Conservation (phyloP, 2,329 filamentous ascomycete genomes). For the Thelonectria blattea region DNA sequence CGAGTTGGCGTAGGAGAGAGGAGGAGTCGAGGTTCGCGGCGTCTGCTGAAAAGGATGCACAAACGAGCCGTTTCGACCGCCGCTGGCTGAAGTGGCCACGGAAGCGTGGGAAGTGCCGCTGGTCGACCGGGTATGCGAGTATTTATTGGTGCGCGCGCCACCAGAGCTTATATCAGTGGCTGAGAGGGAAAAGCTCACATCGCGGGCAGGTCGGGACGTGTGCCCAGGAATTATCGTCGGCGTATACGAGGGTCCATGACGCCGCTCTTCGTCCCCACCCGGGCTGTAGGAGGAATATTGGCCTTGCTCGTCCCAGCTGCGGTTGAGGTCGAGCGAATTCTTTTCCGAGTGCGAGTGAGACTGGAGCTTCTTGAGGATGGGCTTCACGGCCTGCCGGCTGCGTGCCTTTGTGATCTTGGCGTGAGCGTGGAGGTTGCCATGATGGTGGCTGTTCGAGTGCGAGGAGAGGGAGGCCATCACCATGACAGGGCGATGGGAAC, state of each 20-base stretch:
- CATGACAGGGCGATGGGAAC: slow-evolving; percentile 20
- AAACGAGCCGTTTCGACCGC: slow-evolving; percentile 58
- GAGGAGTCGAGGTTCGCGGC: slow-evolving; percentile 65
- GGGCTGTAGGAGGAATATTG: slow-evolving; percentile 40
- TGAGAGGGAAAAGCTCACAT: slow-evolving; percentile 55
- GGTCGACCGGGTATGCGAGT: slow-evolving; percentile 63
- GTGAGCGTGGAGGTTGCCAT: slow-evolving; percentile 32
- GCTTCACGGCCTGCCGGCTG: slow-evolving; percentile 60
- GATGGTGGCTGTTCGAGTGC: slow-evolving; percentile 32
- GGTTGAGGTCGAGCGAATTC: slow-evolving; percentile 67
- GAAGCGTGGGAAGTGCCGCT: slow-evolving; percentile 65
- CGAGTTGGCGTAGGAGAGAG: slow-evolving; percentile 64
- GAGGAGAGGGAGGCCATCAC: slow-evolving; percentile 37
- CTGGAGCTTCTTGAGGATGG: slow-evolving; percentile 65
- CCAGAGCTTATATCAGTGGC: slow-evolving; percentile 42
- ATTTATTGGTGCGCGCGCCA: slow-evolving; percentile 46
- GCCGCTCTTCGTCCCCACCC: slow-evolving; percentile 37
- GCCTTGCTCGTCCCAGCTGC: slow-evolving; percentile 62
- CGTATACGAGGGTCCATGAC: slow-evolving; percentile 25
- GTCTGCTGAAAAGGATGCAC: slow-evolving; percentile 71
- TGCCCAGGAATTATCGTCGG: slow-evolving; percentile 29
- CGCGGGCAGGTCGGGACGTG: slow-evolving; percentile 39
- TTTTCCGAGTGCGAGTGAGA: slow-evolving; percentile 62
- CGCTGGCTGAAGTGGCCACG: slow-evolving; percentile 60
- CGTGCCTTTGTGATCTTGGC: slow-evolving; percentile 52